Conservation (phyloP, 1,284 basidiomycete species). For the Schizophyllum commune region DNA sequence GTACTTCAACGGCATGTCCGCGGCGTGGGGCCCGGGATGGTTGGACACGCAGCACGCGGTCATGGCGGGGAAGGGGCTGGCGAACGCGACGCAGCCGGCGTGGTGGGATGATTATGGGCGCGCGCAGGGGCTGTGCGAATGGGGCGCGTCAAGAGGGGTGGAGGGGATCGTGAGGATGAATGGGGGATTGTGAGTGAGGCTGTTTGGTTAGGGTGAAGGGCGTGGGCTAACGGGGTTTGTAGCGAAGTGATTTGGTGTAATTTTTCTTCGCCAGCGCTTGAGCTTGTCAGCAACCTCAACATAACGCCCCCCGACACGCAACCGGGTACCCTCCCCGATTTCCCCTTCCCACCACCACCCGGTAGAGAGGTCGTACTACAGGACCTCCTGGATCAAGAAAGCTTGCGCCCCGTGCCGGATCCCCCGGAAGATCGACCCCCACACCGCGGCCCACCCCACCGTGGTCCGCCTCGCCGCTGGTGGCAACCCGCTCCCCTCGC, state of each 20-base stretch:
- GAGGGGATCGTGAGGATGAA: slow-evolving; percentile 18
- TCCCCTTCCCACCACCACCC: neutral
- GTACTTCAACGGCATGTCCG: slow-evolving; percentile 15
- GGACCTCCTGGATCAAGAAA: neutral
- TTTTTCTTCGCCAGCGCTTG: slow-evolving; percentile 12
- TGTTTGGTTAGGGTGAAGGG: neutral
- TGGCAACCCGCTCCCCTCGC: slow-evolving; percentile 9
- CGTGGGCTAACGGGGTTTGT: neutral
- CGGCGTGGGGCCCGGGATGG: slow-evolving; percentile 15
- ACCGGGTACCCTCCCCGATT: slow-evolving; percentile 1
- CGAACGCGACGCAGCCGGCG: slow-evolving; percentile 7
- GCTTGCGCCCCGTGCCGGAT: neutral
- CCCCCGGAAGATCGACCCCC: slow-evolving; percentile 1
- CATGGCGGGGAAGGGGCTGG: slow-evolving; percentile 10
- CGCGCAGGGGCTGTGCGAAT: slow-evolving; percentile 12
- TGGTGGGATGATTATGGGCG: slow-evolving; percentile 16
- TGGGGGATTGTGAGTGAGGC: slow-evolving; percentile 15
- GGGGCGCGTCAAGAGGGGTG: slow-evolving; percentile 8
- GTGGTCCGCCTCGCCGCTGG: slow-evolving; percentile 3
- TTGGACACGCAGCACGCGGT: slow-evolving; percentile 16
- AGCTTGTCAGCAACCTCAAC: slow-evolving; percentile 14
- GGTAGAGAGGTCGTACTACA: neutral
- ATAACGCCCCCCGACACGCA: slow-evolving; percentile 15
- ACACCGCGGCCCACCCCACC: slow-evolving; percentile 4
- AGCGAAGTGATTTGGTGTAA: slow-evolving; percentile 18